phyloP scores from a whole-genome alignment of 1,139 yeast genomes.

The Hanseniaspora sp. region DNA sequence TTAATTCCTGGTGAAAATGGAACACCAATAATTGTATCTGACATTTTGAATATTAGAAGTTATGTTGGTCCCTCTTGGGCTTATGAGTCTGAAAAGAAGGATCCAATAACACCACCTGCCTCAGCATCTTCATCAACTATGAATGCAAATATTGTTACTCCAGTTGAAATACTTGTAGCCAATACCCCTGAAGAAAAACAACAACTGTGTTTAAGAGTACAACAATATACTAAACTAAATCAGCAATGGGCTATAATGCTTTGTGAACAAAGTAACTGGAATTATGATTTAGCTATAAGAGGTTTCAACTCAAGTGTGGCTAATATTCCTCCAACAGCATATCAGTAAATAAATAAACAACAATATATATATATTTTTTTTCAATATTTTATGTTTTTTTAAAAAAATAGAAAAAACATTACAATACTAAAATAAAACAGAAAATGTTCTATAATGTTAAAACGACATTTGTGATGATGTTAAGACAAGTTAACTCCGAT shows the following conservation, averaged over 20 bases:
- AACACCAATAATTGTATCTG: constrained; percentile 72
- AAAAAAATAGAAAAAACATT: too few relatives aligned
- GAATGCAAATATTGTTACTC: background rate
- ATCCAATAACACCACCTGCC: constrained; percentile 10
- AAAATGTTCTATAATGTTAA: background rate
- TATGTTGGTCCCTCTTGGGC: constrained; percentile 55
- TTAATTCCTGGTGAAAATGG: constrained; percentile 58
- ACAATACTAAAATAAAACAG: too few relatives aligned
- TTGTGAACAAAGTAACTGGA: constrained; percentile 83
- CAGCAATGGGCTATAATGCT: constrained; percentile 73
- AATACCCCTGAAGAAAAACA: constrained; percentile 38
- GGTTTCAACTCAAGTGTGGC: constrained; percentile 57
- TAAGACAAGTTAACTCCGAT: too few relatives aligned
- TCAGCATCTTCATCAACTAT: background rate
- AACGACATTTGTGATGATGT: background rate
- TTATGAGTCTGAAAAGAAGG: constrained; percentile 23
- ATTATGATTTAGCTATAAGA: constrained; percentile 54
- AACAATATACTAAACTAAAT: constrained; percentile 64
- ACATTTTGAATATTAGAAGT: constrained; percentile 58
- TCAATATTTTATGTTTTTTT: too few relatives aligned
- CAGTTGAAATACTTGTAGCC: constrained; percentile 16
- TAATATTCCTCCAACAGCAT: constrained; percentile 54
- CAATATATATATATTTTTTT: background rate
- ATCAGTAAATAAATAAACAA: constrained; percentile 19
- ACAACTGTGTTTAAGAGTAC: constrained; percentile 52